A percentile compares a stretch with the other conserved stretches of the same genome.
Evolutionary conservation across 768 basidiomycete genomes (phyloP).

Genomic region (Hydnum rufescens): DNA sequence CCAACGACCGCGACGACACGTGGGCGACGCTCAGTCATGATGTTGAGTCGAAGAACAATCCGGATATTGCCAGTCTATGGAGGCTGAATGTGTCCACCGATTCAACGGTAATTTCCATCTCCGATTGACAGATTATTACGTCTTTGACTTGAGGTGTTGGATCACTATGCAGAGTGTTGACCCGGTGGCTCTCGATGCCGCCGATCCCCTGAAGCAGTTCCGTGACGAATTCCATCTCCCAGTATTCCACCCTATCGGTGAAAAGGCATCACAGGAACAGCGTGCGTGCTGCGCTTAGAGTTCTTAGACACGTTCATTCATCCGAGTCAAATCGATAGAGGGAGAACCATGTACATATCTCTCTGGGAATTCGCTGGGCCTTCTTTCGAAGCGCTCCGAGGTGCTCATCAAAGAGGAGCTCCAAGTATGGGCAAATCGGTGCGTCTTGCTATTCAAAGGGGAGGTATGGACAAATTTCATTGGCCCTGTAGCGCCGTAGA

Average conservation of each 20-base stretch:
- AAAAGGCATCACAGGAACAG: slow-evolving; percentile 2
- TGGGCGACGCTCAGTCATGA: too few relatives aligned
- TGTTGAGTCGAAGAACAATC: too few relatives aligned
- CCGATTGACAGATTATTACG: too few relatives aligned
- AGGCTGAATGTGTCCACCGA: too few relatives aligned
- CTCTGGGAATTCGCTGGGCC: slow-evolving; percentile 88
- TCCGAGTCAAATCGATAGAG: slow-evolving; percentile 15
- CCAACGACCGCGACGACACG: slow-evolving; percentile 26
- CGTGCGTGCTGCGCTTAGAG: slow-evolving; percentile 4
- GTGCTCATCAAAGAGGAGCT: slow-evolving; percentile 66
- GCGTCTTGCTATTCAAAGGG: background rate
- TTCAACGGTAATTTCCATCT: too few relatives aligned
- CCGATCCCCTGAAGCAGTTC: slow-evolving; percentile 7
- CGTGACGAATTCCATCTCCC: slow-evolving; percentile 11
- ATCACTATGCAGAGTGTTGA: too few relatives aligned
- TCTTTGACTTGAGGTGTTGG: too few relatives aligned
- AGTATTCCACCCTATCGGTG: slow-evolving; percentile 8
- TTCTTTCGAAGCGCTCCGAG: slow-evolving; percentile 53
- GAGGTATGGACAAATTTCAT: background rate
- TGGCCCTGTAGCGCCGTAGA: slow-evolving; percentile 43
- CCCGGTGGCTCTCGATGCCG: slow-evolving; percentile 6
- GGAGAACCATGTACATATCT: slow-evolving; percentile 57
- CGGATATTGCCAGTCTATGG: too few relatives aligned
- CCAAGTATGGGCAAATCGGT: slow-evolving; percentile 53
- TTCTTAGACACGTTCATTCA: slow-evolving; percentile 7